Percentiles rank a stretch among this genome's conserved stretches.
phyloP scores from a whole-genome alignment of 176 grass and related monocot genomes.

The Neostapfia colusana region DNA sequence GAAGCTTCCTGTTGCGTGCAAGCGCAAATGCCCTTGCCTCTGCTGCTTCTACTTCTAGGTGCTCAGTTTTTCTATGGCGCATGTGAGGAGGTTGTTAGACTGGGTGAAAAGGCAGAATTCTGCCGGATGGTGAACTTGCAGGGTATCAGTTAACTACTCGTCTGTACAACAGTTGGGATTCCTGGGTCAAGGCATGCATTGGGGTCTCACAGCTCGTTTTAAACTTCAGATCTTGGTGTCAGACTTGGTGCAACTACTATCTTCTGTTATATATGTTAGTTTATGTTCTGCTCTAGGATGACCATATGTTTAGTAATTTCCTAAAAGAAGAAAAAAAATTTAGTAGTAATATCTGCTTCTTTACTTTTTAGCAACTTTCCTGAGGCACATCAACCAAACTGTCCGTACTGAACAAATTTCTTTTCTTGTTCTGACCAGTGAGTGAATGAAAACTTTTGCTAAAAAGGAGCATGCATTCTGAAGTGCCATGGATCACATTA shows the following conservation, averaged over 20 bases:
- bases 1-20: slow-evolving; percentile 47
- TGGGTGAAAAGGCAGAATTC: neutral
- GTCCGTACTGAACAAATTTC: neutral
- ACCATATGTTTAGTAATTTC: too few relatives aligned
- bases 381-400: neutral
- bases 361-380: neutral
- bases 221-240: slow-evolving; percentile 6
- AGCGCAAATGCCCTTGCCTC: neutral
- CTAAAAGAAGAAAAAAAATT: neutral
- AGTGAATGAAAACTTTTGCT: neutral
- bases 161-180: slow-evolving; percentile 43
- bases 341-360: neutral
- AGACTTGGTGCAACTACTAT: neutral
- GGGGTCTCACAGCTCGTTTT: slow-evolving; percentile 11
- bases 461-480: neutral
- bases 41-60: slow-evolving; percentile 11
- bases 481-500: neutral
- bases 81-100: slow-evolving; percentile 31
- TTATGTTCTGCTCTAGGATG: neutral
- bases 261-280: neutral
- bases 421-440: neutral
- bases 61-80: slow-evolving; percentile 15
- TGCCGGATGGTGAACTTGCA: slow-evolving; percentile 18
- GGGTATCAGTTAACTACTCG: slow-evolving; percentile 23
- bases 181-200: slow-evolving; percentile 29